Base-by-base conservation (phyloP, 495 filamentous ascomycete species). In the Neurospora sp. region DNA sequence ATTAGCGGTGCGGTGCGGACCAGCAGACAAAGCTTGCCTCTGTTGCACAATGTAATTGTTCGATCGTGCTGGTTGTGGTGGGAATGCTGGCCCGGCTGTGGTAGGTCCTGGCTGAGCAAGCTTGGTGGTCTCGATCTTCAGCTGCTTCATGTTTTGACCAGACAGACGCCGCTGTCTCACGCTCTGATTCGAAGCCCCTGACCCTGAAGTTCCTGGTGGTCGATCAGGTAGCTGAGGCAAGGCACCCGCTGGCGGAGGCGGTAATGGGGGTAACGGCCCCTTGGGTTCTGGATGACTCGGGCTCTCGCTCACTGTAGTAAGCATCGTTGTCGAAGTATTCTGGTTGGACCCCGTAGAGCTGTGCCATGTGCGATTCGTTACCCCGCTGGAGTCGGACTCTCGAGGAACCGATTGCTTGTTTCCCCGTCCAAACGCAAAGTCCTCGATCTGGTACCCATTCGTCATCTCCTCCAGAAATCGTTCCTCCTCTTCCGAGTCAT, bases 401-500 rank as follows among this genome's bases (percentile, higher is more conserved):
- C 95, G 89, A 42, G 95, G 95, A 37, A 97, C 84, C 16, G 91
- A 88, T 11, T 92, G 90, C 74, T 92, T 94, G 4, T 89, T 87
- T 76, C 90, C 89, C 20, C 90, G 78, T 69, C 90, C 92, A 80
- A 97, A 92, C 72, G 94, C 87, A 77, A 96, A 95, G 72, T 95
- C 93, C 72, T 96, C 93, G 84, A 97, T 91, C 39, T 92, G 86
- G 78, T 95, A 96, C 69, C 92, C 93, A 74, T 87, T 89, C 1
- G 93, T 96, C 89, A 97, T 95, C 79, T 97, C 94, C 76, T 99
- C 96, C 44, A 99, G 81, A 74, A 98, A 85, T 44, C 94, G 88
- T 78, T 98, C 94, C 79, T 97, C 96, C 75, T 97, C 94, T 70
- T 94, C 93, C 71, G 94, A 93, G n/a, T 90, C 91, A 72, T 94